Conservation (phyloP, 1,284 basidiomycete species). For the Fomitopsis palustris region DNA sequence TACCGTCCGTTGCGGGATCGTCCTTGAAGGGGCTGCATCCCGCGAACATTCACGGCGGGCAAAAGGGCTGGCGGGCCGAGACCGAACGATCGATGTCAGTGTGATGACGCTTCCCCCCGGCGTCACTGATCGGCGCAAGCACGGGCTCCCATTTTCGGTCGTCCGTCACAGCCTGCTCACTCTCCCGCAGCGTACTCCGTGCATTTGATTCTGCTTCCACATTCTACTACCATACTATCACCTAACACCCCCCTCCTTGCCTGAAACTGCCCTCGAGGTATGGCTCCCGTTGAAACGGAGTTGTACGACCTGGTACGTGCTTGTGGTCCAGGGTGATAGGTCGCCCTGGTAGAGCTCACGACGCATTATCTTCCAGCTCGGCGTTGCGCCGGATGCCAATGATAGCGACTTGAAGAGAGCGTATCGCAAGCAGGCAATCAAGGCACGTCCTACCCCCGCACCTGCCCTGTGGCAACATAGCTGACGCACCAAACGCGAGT, state of each 20-base stretch:
- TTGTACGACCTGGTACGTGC: constrained; percentile 44
- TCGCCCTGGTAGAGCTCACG: neutral
- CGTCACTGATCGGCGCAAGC: neutral
- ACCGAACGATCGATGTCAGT: neutral
- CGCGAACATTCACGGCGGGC: too few relatives aligned
- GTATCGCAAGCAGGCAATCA: constrained; percentile 93
- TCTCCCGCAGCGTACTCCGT: neutral
- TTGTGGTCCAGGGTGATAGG: neutral
- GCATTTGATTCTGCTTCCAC: neutral
- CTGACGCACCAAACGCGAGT: neutral
- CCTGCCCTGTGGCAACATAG: neutral
- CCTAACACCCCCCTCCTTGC: too few relatives aligned
- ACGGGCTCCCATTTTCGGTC: neutral
- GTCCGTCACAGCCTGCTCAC: neutral
- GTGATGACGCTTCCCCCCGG: neutral
- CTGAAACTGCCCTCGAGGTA: constrained; percentile 9
- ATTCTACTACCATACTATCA: neutral
- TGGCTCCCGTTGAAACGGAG: constrained; percentile 47
- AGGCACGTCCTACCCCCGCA: constrained; percentile 44
- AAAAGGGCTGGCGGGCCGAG: neutral
- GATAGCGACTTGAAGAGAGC: constrained; percentile 91
- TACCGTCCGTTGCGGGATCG: too few relatives aligned
- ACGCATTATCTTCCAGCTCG: constrained; percentile 32
- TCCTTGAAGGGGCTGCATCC: too few relatives aligned
- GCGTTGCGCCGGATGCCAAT: constrained; percentile 45